Percentiles rank a stretch among this genome's conserved stretches.
These are phyloP conservation scores for Amaranthus tricolor DNA, from an alignment of 179 eudicot genomes.

Conservation along the genomic window DNA sequence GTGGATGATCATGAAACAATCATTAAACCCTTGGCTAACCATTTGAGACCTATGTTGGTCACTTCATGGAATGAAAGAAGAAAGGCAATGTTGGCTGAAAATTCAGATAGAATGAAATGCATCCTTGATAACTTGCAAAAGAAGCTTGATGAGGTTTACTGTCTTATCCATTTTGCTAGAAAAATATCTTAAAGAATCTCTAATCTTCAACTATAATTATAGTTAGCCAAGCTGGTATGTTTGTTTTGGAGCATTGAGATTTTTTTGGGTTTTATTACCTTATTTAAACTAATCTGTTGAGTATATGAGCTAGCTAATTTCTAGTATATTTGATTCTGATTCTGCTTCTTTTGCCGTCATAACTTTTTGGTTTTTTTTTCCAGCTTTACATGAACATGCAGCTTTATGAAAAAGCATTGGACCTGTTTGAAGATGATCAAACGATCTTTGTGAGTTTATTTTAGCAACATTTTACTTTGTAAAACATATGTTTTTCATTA, in stretches of 20 bases:
- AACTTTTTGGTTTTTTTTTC: slow-evolving; percentile 25
- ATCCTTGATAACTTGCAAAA: slow-evolving; percentile 70
- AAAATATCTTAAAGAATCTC: not conserved
- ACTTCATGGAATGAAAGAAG: slow-evolving; percentile 82
- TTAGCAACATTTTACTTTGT: slow-evolving; percentile 9
- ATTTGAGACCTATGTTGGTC: slow-evolving; percentile 81
- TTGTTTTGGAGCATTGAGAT: not conserved
- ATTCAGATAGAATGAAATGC: slow-evolving; percentile 71
- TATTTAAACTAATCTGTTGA: not conserved
- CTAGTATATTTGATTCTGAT: slow-evolving; percentile 3
- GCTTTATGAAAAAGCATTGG: slow-evolving; percentile 85
- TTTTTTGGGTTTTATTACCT: not conserved
- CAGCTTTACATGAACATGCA: slow-evolving; percentile 81
- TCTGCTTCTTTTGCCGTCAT: slow-evolving; percentile 5
- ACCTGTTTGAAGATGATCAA: slow-evolving; percentile 90
- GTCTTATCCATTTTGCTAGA: not conserved
- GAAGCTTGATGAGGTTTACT: slow-evolving; percentile 85
- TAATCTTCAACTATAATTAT: not conserved
- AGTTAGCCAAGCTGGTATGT: not conserved
- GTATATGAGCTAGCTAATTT: slow-evolving; percentile 8
- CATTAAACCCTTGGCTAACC: slow-evolving; percentile 70
- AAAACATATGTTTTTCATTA: slow-evolving; percentile 4
- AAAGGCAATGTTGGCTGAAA: slow-evolving; percentile 70
- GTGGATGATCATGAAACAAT: slow-evolving; percentile 68
- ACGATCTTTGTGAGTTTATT: slow-evolving; percentile 63